These are phyloP conservation scores for Termitomyces sp. DNA, from an alignment of 768 basidiomycete species.

Conservation along the genomic window DNA sequence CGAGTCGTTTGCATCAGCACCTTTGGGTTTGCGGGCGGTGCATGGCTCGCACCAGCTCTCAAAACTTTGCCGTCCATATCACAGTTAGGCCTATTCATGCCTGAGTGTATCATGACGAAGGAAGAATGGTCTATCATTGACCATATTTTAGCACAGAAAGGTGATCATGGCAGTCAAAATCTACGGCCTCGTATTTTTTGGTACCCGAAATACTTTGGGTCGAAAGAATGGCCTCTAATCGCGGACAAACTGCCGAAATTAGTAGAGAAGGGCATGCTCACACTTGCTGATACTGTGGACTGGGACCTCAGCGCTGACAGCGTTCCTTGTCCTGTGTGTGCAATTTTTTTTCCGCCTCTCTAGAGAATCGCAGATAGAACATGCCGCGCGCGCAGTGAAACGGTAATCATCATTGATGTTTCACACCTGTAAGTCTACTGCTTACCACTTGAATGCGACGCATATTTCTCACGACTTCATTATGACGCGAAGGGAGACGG, in stretches of 20 bases:
- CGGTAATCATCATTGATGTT: no score
- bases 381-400: neutral
- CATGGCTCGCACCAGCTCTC: neutral
- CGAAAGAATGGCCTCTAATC: neutral
- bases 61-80: neutral
- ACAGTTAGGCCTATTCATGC: neutral
- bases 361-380: neutral
- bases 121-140: neutral
- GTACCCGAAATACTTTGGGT: neutral
- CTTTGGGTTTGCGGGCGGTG: no score
- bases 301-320: neutral
- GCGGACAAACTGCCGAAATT: neutral
- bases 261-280: neutral
- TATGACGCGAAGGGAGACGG: no score
- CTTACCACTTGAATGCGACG: no score
- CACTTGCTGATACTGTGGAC: neutral
- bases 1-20: neutral
- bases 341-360: neutral
- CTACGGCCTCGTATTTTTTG: neutral
- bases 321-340: neutral
- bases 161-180: neutral
- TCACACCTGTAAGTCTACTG: no score
- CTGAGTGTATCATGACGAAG: neutral
- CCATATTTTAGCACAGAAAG: neutral
- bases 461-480: no score